Evolutionary conservation across 768 basidiomycete species (phyloP).

Genomic region (Rhodotorula paludigena): DNA sequence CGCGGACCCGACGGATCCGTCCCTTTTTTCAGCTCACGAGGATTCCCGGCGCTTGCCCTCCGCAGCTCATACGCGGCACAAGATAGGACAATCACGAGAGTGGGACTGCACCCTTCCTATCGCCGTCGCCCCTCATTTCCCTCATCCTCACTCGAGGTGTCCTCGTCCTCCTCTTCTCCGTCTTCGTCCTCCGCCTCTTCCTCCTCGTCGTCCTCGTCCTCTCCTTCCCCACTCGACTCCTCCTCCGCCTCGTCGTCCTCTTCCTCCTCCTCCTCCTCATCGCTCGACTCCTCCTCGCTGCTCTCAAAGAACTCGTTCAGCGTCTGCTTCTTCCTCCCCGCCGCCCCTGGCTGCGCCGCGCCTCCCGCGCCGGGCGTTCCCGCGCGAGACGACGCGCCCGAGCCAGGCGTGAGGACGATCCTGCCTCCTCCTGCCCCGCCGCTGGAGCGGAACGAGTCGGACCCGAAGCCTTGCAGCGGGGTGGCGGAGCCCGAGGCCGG

Average conservation of each 20-base stretch:
- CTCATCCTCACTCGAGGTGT: neutral
- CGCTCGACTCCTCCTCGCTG: constrained; percentile 33
- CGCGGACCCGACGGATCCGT: too few species aligned
- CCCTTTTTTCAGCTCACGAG: too few species aligned
- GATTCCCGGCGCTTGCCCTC: too few species aligned
- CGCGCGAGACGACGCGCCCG: neutral
- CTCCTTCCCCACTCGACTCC: constrained; percentile 22
- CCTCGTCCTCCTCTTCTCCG: constrained; percentile 6
- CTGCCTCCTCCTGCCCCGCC: constrained; percentile 6
- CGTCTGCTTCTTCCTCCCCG: constrained; percentile 1
- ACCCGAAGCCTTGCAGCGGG: constrained; percentile 31
- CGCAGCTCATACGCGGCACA: too few species aligned
- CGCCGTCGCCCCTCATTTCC: too few species aligned
- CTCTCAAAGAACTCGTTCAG: constrained; percentile 20
- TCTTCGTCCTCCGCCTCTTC: constrained; percentile 44
- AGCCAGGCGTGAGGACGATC: constrained; percentile 40
- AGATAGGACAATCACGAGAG: too few species aligned
- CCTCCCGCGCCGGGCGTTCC: neutral
- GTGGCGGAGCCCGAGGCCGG: neutral
- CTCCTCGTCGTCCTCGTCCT: constrained; percentile 22
- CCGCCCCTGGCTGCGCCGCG: too few species aligned
- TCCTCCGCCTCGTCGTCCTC: constrained; percentile 39
- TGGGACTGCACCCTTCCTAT: too few species aligned
- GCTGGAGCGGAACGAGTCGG: constrained; percentile 12
- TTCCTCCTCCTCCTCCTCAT: constrained; percentile 44